Percentiles rank a stretch among this genome's conserved stretches.
Conservation (phyloP, 2,329 filamentous ascomycete species). For the Cytospora mali region DNA sequence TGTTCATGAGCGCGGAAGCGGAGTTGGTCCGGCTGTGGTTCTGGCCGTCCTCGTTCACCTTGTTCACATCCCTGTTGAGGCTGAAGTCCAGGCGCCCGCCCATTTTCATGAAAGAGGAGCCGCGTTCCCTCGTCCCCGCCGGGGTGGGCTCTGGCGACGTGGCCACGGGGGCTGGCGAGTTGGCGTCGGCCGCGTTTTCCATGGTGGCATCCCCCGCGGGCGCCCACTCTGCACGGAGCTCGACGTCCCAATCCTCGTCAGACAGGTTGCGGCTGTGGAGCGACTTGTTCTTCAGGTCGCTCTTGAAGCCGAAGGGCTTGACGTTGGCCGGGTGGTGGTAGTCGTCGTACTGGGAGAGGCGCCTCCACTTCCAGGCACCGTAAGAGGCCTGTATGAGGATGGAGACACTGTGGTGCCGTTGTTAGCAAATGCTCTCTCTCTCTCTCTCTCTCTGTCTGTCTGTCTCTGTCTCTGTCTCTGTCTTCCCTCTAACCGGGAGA, state of each 20-base stretch:
- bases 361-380: slow-evolving; percentile 50
- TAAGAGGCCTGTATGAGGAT: slow-evolving; percentile 50
- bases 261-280: slow-evolving; percentile 20
- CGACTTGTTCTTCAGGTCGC: slow-evolving; percentile 24
- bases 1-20: slow-evolving; percentile 22
- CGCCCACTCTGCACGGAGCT: slow-evolving; percentile 15
- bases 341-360: slow-evolving; percentile 52
- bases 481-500: no score
- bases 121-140: slow-evolving; percentile 8
- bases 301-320: slow-evolving; percentile 50
- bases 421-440: slow-evolving; percentile 17
- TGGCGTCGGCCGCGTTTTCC: slow-evolving; percentile 32
- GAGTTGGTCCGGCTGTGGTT: slow-evolving; percentile 22
- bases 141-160: slow-evolving; percentile 23
- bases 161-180: slow-evolving; percentile 13
- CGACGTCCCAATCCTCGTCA: slow-evolving; percentile 25
- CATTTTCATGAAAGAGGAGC: slow-evolving; percentile 23
- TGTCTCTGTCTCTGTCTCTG: no score
- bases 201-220: slow-evolving; percentile 31
- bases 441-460: no score
- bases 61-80: slow-evolving; percentile 11
- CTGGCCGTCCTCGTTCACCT: not conserved
- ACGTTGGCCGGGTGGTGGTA: slow-evolving; percentile 53
- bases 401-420: slow-evolving; percentile 40
- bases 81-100: slow-evolving; percentile 24